Conservation (phyloP, 441 rosid genomes). For the Pelargonium fulgidum region DNA sequence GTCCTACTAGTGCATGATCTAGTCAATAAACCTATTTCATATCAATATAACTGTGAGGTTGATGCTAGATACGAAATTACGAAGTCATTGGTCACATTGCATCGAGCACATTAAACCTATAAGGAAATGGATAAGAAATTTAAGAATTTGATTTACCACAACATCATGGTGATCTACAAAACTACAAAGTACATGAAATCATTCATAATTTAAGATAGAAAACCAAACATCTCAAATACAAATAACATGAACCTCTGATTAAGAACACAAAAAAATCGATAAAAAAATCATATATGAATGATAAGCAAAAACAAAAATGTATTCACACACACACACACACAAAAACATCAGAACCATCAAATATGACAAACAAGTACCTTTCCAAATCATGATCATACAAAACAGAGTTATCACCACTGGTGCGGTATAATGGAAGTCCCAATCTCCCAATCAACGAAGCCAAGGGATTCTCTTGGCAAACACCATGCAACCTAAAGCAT, state of each 20-base stretch:
- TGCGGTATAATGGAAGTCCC: constrained; percentile 87
- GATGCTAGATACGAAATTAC: too few relatives aligned
- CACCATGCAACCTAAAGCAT: constrained; percentile 82
- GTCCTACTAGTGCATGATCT: too few relatives aligned
- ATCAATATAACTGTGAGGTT: too few relatives aligned
- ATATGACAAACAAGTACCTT: constrained; percentile 38
- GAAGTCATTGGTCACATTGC: too few relatives aligned
- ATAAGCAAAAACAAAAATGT: too few relatives aligned
- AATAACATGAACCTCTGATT: background rate
- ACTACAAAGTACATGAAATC: background rate
- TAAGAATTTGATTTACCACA: too few relatives aligned
- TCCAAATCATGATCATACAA: constrained; percentile 93
- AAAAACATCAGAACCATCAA: background rate
- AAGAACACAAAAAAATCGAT: background rate
- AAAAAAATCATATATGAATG: background rate
- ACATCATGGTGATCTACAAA: too few relatives aligned
- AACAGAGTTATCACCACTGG: constrained; percentile 92
- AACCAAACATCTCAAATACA: background rate
- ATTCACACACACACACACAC: too few relatives aligned
- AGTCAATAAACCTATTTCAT: too few relatives aligned
- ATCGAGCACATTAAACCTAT: too few relatives aligned
- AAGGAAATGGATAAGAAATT: too few relatives aligned
- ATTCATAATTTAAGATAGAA: background rate
- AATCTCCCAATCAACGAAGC: constrained; percentile 80
- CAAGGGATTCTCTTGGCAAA: constrained; percentile 85